Base-by-base conservation (phyloP, 2,329 filamentous ascomycete species). In the Arthroderma uncinatum region DNA sequence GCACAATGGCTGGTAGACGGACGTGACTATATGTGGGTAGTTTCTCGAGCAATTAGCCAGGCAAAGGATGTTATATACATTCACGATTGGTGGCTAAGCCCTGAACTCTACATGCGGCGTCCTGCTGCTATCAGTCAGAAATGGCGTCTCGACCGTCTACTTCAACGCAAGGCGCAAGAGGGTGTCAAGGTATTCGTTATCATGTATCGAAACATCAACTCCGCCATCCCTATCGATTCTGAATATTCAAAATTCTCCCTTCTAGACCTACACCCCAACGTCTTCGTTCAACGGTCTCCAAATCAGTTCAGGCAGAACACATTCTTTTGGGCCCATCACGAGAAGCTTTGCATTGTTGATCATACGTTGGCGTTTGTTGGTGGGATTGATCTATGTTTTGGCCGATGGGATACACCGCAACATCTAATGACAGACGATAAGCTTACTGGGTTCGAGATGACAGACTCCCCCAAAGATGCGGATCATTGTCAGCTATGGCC, bases 291-390 rank as follows among this genome's bases (percentile, higher is more conserved):
- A 68, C 80, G 93, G 65, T 97, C 93, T 2, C 93, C 93, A 0
- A 96, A 98, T 65, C 93, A 98, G 72, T 91, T 97, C 73, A 88
- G 95, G 67, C 95, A 98, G 74, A 97, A 97, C 66, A 95, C 95
- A 48, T 98, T 98, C 76, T 98, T 98, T 77, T 98, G 94, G 72
- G 93, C 93, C 0, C 93, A 98, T 68, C 93, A 98, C 68, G 93
- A 98, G 66, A 98, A 98, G 68, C 92, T 96, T 68, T 87, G 97
- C 57, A 88, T 98, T 25, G 87, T 97, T 55, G 93, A 97, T 73
- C 95, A 95, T 67, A 81, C 85, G 10, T 73, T 93, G 64, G 93
- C 90, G n/a, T 97, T 97, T 67, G 92, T 97, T 58, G 93, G 93
- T 55, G 93, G 93, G 0, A 78, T 98, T 7, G 93, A 98, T 73